Evolutionary conservation across 768 basidiomycete species (phyloP), one percentile per base, ranked within the genome.

Genomic region (Leccinellum rugosiceps): DNA sequence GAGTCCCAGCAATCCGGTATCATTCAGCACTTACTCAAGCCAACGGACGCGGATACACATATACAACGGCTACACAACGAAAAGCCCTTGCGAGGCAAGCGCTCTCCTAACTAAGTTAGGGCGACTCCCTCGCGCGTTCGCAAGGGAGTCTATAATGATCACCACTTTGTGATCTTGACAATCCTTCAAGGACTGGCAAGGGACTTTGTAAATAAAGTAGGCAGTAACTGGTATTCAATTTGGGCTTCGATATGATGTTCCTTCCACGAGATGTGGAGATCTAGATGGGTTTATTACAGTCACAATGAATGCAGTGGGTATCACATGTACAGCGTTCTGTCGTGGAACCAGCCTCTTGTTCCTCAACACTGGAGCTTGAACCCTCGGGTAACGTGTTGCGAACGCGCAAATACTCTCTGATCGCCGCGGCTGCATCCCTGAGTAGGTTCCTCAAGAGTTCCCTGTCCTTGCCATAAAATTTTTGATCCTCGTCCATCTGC

Each of bases 351-450:
- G n/a, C 17, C 0, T 38, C 35, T 1, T 30, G 47, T 26, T 28
- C 15, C 7, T 44, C 19, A 3, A 19, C 23, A 23, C 7, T 46
- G 1, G 4, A 6, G 41, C 26, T 58, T 23, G 43, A 57, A 44
- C 57, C 57, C 0, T 1, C 14, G 11, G 63, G 56, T 11, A 66
- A 31, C 2, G 0, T 0, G 0, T 17, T 17, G 7, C 31, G 10
- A 34, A 60, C 0, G 3, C 0, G 0, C 10, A 50, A 52, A 48
- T 66, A 72, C 26, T 47, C 64, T 11, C 8, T 5, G 13, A 64
- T 66, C 9, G 69, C 64, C 8, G 23, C 31, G 2, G 5, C 0
- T 4, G 69, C 71, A 35, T 72, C 69, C 0, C 6, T 10, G 7
- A 72, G 59, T 2, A 70, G 46, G 4, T 3, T 0, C 0, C 25